Evolutionary conservation across 345 rosid species (phyloP).

Genomic region (Hibiscus trionum): DNA sequence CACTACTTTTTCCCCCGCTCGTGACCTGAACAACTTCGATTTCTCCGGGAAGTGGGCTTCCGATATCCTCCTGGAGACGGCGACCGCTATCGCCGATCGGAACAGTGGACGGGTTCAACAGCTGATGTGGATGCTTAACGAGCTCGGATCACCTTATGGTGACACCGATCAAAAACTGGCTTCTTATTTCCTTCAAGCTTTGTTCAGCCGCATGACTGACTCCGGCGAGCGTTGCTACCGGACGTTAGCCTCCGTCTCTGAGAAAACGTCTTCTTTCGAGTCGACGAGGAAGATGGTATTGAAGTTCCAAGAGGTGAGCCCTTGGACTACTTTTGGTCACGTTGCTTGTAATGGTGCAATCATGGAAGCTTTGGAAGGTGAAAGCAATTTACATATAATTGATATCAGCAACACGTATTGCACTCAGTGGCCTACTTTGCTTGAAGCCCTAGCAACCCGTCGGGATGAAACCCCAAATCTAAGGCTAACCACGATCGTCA

Average conservation of each 20-base stretch:
- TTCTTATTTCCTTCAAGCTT: constrained; percentile 80
- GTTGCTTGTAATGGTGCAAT: constrained; percentile 90
- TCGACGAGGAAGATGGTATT: constrained; percentile 72
- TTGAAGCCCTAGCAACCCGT: constrained; percentile 89
- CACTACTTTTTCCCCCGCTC: constrained; percentile 40
- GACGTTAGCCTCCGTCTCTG: constrained; percentile 51
- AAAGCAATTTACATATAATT: constrained; percentile 64
- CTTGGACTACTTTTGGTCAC: constrained; percentile 98
- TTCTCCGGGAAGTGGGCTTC: constrained; percentile 69
- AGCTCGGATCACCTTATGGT: constrained; percentile 78
- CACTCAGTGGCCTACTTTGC: constrained; percentile 97
- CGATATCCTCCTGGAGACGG: constrained; percentile 58
- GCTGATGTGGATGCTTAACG: constrained; percentile 89
- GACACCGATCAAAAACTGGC: constrained; percentile 80
- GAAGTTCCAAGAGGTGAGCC: constrained; percentile 90
- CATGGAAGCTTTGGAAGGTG: constrained; percentile 86
- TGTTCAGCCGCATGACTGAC: constrained; percentile 79
- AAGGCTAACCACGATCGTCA: constrained; percentile 60
- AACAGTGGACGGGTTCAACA: constrained; percentile 69
- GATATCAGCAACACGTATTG: constrained; percentile 89
- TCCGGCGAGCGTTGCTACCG: constrained; percentile 65
- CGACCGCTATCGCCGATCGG: constrained; percentile 60
- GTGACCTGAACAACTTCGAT: constrained; percentile 42
- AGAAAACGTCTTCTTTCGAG: constrained; percentile 75
- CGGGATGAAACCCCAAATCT: constrained; percentile 86